Conservation (phyloP, 1,284 basidiomycete genomes). For the Cryptococcus sp. region DNA sequence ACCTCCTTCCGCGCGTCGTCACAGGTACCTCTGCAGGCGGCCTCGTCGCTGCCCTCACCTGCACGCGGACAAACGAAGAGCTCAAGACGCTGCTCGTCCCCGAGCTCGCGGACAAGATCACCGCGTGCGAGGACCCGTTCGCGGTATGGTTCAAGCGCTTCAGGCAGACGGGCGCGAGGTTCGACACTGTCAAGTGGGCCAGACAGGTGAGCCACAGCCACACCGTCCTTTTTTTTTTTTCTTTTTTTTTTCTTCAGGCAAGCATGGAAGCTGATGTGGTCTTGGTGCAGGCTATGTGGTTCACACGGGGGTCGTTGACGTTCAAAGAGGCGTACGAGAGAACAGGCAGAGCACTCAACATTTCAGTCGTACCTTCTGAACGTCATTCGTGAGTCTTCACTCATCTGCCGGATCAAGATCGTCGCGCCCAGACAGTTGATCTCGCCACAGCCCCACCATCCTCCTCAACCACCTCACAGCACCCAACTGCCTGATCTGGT, state of each 20-base stretch:
- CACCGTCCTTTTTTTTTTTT: background rate
- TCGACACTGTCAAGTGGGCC: constrained; percentile 89
- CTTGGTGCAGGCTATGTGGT: constrained; percentile 62
- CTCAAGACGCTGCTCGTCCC: constrained; percentile 73
- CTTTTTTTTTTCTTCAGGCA: background rate
- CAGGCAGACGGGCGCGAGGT: constrained; percentile 84
- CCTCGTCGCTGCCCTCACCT: constrained; percentile 72
- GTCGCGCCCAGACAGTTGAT: background rate
- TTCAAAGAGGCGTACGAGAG: constrained; percentile 92
- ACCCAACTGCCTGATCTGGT: constrained; percentile 71
- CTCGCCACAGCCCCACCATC: constrained; percentile 71
- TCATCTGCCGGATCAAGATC: background rate
- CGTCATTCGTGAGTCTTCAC: constrained; percentile 69
- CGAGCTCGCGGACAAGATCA: constrained; percentile 78
- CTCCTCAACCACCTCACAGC: constrained; percentile 93
- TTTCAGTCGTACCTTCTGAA: constrained; percentile 91
- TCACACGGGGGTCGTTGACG: constrained; percentile 89
- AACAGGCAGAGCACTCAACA: constrained; percentile 86
- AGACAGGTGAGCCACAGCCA: constrained; percentile 61
- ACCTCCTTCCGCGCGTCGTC: constrained; percentile 82
- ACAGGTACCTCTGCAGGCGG: constrained; percentile 89
- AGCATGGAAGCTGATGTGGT: constrained; percentile 38
- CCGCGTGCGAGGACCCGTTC: constrained; percentile 83
- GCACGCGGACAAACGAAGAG: constrained; percentile 88
- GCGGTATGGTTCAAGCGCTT: constrained; percentile 76